Percentiles rank a stretch among this genome's conserved stretches.
Conservation (phyloP, 805 yeast genomes). For the Ogataea dorogensis region DNA sequence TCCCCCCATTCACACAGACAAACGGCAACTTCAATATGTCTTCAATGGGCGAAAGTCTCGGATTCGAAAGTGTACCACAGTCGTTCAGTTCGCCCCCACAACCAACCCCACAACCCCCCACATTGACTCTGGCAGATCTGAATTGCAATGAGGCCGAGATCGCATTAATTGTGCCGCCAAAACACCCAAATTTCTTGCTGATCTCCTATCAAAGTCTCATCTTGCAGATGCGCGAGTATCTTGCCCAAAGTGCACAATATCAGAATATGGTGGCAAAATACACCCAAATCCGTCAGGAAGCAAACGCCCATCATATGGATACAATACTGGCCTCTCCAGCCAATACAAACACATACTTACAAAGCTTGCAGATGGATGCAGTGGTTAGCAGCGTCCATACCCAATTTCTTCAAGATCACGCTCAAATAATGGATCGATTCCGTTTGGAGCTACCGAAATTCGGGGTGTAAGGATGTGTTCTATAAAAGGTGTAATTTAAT, state of each 20-base stretch:
- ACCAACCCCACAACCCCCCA: slow-evolving; percentile 9
- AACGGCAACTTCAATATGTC: slow-evolving; percentile 32
- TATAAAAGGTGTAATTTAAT: too few species aligned
- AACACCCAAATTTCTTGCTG: slow-evolving; percentile 1
- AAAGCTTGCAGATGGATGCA: slow-evolving; percentile 21
- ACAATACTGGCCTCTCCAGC: slow-evolving; percentile 10
- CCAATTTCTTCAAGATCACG: slow-evolving; percentile 14
- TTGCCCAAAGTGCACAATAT: slow-evolving; percentile 10
- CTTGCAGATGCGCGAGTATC: slow-evolving; percentile 11
- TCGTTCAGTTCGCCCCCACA: background rate
- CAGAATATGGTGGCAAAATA: slow-evolving; percentile 16
- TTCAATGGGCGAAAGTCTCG: slow-evolving; percentile 22
- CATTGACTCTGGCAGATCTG: slow-evolving; percentile 18
- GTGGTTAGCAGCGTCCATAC: slow-evolving; percentile 10
- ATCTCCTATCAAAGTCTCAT: slow-evolving; percentile 1
- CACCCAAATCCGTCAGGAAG: slow-evolving; percentile 15
- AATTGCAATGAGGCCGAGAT: slow-evolving; percentile 17
- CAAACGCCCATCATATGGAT: slow-evolving; percentile 16
- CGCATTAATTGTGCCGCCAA: slow-evolving; percentile 5
- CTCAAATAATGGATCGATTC: slow-evolving; percentile 6
- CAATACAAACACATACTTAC: slow-evolving; percentile 16
- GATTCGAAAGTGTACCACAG: too few species aligned
- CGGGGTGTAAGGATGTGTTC: slow-evolving; percentile 9
- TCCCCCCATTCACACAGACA: slow-evolving; percentile 33
- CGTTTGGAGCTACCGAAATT: slow-evolving; percentile 5